Base-by-base conservation (phyloP, 305 asterid genomes). In the Rubia balearica region DNA sequence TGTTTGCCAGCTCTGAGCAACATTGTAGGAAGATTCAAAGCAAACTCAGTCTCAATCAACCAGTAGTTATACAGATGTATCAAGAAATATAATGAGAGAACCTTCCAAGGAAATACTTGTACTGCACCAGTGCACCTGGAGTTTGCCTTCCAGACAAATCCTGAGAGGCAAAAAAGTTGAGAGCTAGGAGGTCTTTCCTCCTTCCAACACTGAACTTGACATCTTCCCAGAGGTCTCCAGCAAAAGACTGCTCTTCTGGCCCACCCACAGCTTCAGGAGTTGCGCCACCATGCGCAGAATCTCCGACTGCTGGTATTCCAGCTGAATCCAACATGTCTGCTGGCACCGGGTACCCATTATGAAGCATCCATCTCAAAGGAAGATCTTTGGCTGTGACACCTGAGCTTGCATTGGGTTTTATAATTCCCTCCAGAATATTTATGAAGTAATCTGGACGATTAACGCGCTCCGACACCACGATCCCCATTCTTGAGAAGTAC, bases 371-470 rank as follows among this genome's bases (percentile, higher is more conserved):
- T 79, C 87, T 81, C 14, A 91, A 81, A 59, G 98, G 98, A 74
- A 93, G 95, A 77, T 91, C 96, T 67, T 91, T 86, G 64, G 77
- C 85, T 30, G 82, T 87, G 69, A 91, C 75, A 68, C 83, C 88
- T 3, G 90, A 76, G 77, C 83, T 83, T 19, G 83, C 51, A 57
- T 72, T 79, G 19, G 83, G 88, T 77, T 87, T 88, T 71, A 79
- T 82, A 80, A 93, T 86, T 69, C 96, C 98, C 79, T 91, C 98
- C 83, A 93, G 82, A 79, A 93, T 87, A 74, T 93, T 97, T 24
- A 93, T 91, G 77, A 79, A 93, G 82, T 91, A 84, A 77, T 93
- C 98, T 0, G 96, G 97, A 66, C 97, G 98, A 79, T 93, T 93
- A 68, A 91, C 85, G 65, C 89, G 95, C 42, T 91, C 98, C 0